Evolutionary conservation across 768 basidiomycete genomes (phyloP).

Genomic region (Plicaturopsis crispa): DNA sequence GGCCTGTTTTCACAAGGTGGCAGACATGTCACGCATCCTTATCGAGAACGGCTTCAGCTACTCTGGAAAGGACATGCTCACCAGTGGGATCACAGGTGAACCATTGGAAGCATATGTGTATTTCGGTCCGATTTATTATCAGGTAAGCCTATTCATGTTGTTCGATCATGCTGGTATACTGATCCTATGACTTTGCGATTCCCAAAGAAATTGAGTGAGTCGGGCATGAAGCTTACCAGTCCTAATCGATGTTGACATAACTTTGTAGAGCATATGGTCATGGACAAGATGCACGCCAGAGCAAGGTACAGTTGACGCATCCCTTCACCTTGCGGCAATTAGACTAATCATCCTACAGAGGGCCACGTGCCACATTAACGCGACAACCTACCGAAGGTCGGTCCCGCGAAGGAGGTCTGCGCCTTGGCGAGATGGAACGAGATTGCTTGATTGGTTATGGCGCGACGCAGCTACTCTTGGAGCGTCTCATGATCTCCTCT

Average conservation of each 20-base stretch:
- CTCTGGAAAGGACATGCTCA: slow-evolving; percentile 98
- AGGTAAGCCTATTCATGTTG: slow-evolving; percentile 38
- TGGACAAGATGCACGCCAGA: slow-evolving; percentile 99
- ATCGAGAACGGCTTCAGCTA: slow-evolving; percentile 96
- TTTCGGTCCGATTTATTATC: slow-evolving; percentile 98
- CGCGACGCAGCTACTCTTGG: slow-evolving; percentile 93
- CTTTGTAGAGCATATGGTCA: slow-evolving; percentile 87
- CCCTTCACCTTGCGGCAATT: slow-evolving; percentile 1
- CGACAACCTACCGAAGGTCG: slow-evolving; percentile 98
- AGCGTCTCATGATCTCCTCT: slow-evolving; percentile 98
- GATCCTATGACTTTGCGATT: slow-evolving; percentile 2
- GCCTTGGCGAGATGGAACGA: slow-evolving; percentile 98
- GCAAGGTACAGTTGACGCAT: slow-evolving; percentile 54
- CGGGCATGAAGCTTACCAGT: slow-evolving; percentile 2
- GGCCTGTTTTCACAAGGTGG: slow-evolving; percentile 57
- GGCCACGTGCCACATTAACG: slow-evolving; percentile 92
- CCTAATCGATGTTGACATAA: not conserved
- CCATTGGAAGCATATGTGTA: slow-evolving; percentile 95
- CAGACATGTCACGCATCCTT: slow-evolving; percentile 96
- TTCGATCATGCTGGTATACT: slow-evolving; percentile 6
- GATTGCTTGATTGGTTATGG: slow-evolving; percentile 98
- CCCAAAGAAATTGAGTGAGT: slow-evolving; percentile 84
- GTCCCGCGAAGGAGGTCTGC: slow-evolving; percentile 93
- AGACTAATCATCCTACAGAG: slow-evolving; percentile 38
- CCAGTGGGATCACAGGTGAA: slow-evolving; percentile 96